Percentiles rank a stretch among this genome's conserved stretches.
phyloP scores from a whole-genome alignment of 2,329 filamentous ascomycete genomes.

The Pseudogymnoascus sp. region DNA sequence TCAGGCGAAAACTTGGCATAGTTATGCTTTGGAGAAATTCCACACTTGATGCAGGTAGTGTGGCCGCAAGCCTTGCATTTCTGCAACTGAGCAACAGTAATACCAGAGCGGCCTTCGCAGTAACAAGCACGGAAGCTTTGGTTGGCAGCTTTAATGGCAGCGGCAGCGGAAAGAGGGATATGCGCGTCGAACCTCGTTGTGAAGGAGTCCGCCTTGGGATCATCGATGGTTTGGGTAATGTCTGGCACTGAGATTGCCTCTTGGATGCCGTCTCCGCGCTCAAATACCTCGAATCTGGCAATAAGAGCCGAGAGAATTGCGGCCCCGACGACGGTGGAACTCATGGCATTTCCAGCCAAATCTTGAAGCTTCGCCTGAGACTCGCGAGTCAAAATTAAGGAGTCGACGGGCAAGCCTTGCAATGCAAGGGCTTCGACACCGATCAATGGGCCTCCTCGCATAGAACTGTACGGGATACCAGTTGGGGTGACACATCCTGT shows the following conservation, averaged over 20 bases:
- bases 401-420: constrained; percentile 61
- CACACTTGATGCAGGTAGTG: constrained; percentile 47
- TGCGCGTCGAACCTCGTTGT: constrained; percentile 10
- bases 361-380: constrained; percentile 56
- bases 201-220: not conserved
- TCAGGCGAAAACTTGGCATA: constrained; percentile 19
- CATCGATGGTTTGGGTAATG: not conserved
- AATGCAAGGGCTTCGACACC: constrained; percentile 57
- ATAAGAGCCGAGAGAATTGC: constrained; percentile 54
- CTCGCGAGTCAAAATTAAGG: constrained; percentile 58
- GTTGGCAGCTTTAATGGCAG: constrained; percentile 19
- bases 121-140: constrained; percentile 42
- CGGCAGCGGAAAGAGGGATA: constrained; percentile 11
- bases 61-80: constrained; percentile 46
- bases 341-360: constrained; percentile 76
- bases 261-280: constrained; percentile 10
- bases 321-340: constrained; percentile 61
- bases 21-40: constrained; percentile 41
- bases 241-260: not conserved
- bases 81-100: constrained; percentile 35
- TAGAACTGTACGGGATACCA: constrained; percentile 54
- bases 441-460: constrained; percentile 51
- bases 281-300: constrained; percentile 15
- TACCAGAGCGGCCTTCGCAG: constrained; percentile 45
- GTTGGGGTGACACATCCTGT: constrained; percentile 61